phyloP scores from a whole-genome alignment of 495 filamentous ascomycete species.

The Collariella sp. region DNA sequence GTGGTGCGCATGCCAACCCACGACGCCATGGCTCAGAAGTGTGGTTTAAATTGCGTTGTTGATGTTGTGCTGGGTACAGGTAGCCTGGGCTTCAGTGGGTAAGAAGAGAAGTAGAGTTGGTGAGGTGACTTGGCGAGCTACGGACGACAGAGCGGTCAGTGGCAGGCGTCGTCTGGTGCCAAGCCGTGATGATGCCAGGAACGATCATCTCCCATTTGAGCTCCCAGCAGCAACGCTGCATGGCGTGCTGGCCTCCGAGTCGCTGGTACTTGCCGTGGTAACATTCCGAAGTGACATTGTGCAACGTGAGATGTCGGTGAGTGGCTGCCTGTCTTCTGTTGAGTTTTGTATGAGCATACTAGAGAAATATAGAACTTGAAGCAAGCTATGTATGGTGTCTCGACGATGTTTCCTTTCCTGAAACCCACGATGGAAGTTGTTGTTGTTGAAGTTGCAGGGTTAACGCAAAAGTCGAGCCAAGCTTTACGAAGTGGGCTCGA shows the following conservation, averaged over 20 bases:
- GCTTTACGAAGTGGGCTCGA: no score
- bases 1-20: slow-evolving; percentile 27
- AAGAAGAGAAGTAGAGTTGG: background rate
- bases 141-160: no score
- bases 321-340: no score
- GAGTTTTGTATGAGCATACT: background rate
- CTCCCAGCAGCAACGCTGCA: background rate
- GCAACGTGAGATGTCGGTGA: background rate
- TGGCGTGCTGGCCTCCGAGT: background rate
- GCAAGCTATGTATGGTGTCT: no score
- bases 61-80: background rate
- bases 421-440: background rate
- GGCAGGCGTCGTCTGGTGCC: background rate
- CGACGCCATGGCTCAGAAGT: slow-evolving; percentile 18
- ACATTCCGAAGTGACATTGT: background rate
- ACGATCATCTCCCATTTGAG: background rate
- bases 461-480: background rate
- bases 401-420: no score
- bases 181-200: slow-evolving; percentile 7
- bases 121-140: background rate
- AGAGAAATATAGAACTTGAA: background rate
- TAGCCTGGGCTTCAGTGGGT: background rate
- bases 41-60: background rate
- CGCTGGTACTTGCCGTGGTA: background rate
- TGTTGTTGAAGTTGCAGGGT: background rate